These are phyloP conservation scores for Debaryomyces sp. DNA, from an alignment of 1,139 yeast genomes.

Conservation along the genomic window DNA sequence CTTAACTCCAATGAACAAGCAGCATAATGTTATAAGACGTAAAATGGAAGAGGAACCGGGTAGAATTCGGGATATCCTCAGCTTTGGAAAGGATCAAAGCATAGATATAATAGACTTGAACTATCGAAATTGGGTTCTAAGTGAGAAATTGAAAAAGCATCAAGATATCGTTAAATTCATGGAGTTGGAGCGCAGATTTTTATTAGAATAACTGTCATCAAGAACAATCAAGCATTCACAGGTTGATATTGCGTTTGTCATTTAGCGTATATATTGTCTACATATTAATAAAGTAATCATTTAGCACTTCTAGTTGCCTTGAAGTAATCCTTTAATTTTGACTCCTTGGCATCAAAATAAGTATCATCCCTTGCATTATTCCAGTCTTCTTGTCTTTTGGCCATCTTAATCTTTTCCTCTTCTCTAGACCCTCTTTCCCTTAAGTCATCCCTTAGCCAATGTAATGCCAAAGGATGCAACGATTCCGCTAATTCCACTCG, in stretches of 20 bases:
- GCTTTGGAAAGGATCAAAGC: conserved; percentile 4
- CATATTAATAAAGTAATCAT: conserved; percentile 9
- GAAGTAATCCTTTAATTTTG: conserved; percentile 52
- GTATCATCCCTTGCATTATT: conserved; percentile 40
- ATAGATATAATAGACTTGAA: conserved; percentile 15
- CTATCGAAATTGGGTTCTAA: conserved; percentile 20
- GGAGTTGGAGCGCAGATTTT: conserved; percentile 19
- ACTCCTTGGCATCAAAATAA: conserved; percentile 50
- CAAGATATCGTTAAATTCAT: conserved; percentile 17
- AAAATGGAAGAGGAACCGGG: conserved; percentile 11
- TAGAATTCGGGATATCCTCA: conserved; percentile 2
- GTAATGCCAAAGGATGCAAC: conserved; percentile 69
- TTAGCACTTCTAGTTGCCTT: conserved; percentile 41
- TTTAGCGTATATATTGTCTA: conserved; percentile 1
- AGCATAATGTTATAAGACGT: conserved; percentile 22
- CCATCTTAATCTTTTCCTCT: conserved; percentile 48
- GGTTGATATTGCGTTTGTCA: background rate
- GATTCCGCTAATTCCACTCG: conserved; percentile 51
- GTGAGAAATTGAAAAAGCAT: conserved; percentile 14
- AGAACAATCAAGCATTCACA: background rate
- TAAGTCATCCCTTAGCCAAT: conserved; percentile 63
- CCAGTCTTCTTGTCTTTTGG: conserved; percentile 51
- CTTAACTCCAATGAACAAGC: conserved; percentile 21
- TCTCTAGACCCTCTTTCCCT: conserved; percentile 55
- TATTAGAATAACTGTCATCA: conserved; percentile 7